These are phyloP conservation scores for Gracilaria gracilis DNA, from an alignment of 23 red algal species.

Conservation along the genomic window DNA sequence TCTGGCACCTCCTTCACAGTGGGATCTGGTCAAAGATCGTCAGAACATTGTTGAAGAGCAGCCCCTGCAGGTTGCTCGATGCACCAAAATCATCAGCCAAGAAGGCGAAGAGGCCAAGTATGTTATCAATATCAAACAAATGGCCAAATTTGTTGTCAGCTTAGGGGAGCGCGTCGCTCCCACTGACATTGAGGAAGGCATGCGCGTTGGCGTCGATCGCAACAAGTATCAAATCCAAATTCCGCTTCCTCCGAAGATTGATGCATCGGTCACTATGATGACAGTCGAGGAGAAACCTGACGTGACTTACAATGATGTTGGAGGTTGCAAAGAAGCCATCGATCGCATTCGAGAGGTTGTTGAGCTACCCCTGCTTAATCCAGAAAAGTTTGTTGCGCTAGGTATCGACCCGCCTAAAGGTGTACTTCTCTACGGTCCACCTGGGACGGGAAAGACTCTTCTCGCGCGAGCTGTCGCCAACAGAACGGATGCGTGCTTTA, in stretches of 20 bases:
- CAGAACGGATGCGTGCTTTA: slow-evolving; percentile 97
- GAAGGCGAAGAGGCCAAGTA: slow-evolving; percentile 91
- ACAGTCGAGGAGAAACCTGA: slow-evolving; percentile 99
- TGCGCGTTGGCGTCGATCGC: slow-evolving; percentile 99
- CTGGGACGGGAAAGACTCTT: slow-evolving; percentile 97
- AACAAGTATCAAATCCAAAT: slow-evolving; percentile 99
- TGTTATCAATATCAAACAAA: slow-evolving; percentile 99
- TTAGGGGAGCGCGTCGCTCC: slow-evolving; percentile 95
- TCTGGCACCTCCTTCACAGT: slow-evolving; percentile 89
- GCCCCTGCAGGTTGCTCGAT: slow-evolving; percentile 98
- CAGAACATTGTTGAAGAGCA: slow-evolving; percentile 98
- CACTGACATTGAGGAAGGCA: slow-evolving; percentile 99
- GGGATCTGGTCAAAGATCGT: slow-evolving; percentile 97
- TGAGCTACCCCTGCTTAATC: slow-evolving; percentile 93
- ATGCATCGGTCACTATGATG: slow-evolving; percentile 99
- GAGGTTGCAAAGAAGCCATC: slow-evolving; percentile 95
- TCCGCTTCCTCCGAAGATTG: slow-evolving; percentile 99
- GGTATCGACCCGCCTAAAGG: slow-evolving; percentile 99
- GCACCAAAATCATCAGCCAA: slow-evolving; percentile 96
- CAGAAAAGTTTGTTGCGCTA: slow-evolving; percentile 97
- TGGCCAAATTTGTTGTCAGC: slow-evolving; percentile 99
- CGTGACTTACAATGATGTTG: slow-evolving; percentile 97
- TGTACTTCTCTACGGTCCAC: slow-evolving; percentile 97
- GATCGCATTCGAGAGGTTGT: slow-evolving; percentile 99
- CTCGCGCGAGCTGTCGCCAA: slow-evolving; percentile 98